phyloP scores from a whole-genome alignment of 2,329 filamentous ascomycete genomes.

The Monilinia aucupariae region DNA sequence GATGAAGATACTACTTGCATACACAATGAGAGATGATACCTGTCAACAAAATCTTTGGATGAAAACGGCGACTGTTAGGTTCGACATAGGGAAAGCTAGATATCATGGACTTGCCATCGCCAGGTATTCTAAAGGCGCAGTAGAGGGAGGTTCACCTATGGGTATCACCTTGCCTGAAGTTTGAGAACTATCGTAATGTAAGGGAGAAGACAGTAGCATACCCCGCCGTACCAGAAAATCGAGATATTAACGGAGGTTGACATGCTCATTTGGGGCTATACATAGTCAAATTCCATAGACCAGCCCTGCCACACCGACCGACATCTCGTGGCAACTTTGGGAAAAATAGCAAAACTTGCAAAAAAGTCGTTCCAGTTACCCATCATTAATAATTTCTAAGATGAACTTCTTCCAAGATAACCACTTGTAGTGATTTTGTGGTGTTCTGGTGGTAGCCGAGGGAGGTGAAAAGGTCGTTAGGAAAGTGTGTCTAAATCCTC shows the following conservation, averaged over 20 bases:
- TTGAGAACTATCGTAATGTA: constrained; percentile 25
- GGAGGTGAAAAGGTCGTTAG: not conserved
- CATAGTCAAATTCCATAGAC: constrained; percentile 18
- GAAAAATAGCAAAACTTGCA: not conserved
- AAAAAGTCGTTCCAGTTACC: not conserved
- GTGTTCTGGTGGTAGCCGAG: not conserved
- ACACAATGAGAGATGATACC: constrained; percentile 11
- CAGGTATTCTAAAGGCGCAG: constrained; percentile 26
- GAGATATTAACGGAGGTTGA: constrained; percentile 15
- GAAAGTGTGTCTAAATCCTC: not conserved
- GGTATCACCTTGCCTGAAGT: constrained; percentile 29
- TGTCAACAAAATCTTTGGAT: constrained; percentile 16
- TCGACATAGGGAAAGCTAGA: constrained; percentile 16
- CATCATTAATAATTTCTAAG: not conserved
- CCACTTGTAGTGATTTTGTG: not conserved
- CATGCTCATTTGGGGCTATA: constrained; percentile 16
- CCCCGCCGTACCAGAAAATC: constrained; percentile 12
- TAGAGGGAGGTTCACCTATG: constrained; percentile 25
- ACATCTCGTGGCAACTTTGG: not conserved
- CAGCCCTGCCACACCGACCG: constrained; percentile 17
- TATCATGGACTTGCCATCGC: constrained; percentile 21
- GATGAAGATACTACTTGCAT: constrained; percentile 18
- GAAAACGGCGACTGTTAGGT: constrained; percentile 16
- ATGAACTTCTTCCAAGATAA: not conserved
- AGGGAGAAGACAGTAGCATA: constrained; percentile 23